Evolutionary conservation across 139 green algal species (phyloP).

Genomic region (Pleodorina starrii): DNA sequence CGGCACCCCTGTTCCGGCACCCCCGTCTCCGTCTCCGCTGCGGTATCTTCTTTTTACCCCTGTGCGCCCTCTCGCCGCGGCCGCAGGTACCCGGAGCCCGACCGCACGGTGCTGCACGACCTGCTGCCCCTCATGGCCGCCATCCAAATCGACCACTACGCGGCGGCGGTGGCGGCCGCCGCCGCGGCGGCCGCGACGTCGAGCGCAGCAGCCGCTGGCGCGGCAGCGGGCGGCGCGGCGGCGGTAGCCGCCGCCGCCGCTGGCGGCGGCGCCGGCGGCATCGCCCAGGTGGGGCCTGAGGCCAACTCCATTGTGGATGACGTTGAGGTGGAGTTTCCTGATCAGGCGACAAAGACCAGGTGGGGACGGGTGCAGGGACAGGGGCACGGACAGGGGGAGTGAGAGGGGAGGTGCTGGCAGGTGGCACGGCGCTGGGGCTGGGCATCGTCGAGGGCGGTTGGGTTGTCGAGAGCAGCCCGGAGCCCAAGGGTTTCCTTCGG

Average conservation of each 20-base stretch:
- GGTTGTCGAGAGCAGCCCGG: no score
- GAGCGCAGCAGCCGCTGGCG: neutral
- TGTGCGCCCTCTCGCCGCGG: neutral
- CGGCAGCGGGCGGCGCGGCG: neutral
- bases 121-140: constrained; percentile 53
- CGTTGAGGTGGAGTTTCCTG: constrained; percentile 20
- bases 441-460: no score
- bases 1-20: neutral
- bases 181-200: neutral
- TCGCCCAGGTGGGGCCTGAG: constrained; percentile 2
- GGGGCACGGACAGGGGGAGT: no score
- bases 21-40: neutral
- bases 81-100: constrained; percentile 52
- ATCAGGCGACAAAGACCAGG: neutral
- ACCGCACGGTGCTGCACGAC: constrained; percentile 46
- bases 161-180: neutral
- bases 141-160: constrained; percentile 20
- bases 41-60: neutral
- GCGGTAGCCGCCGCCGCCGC: neutral
- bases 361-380: no score
- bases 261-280: neutral
- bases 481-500: no score
- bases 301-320: constrained; percentile 11
- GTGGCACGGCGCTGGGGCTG: no score
- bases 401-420: no score